Conservation (phyloP, 768 basidiomycete genomes). For the Termitomyces sp. region DNA sequence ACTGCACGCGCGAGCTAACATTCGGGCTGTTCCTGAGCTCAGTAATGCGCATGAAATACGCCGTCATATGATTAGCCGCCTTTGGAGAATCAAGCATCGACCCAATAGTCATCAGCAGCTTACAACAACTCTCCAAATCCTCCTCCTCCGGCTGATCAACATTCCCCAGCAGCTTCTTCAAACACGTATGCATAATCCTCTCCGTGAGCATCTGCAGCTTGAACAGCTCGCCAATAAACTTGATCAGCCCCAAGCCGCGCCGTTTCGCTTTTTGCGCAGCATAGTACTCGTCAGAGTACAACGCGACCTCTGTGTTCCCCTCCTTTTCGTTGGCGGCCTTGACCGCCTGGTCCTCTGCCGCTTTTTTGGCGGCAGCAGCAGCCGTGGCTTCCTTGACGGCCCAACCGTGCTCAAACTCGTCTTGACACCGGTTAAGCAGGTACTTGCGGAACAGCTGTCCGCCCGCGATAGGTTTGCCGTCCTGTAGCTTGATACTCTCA, state of each 20-base stretch:
- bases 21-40: constrained; percentile 72
- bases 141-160: constrained; percentile 96
- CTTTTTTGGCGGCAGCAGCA: constrained; percentile 82
- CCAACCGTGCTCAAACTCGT: constrained; percentile 98
- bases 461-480: constrained; percentile 88
- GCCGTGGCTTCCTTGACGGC: constrained; percentile 83
- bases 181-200: constrained; percentile 98
- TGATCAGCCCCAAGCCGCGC: constrained; percentile 93
- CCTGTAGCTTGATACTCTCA: constrained; percentile 74
- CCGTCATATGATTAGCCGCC: constrained; percentile 82
- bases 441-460: constrained; percentile 97
- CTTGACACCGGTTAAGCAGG: constrained; percentile 93
- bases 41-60: constrained; percentile 91
- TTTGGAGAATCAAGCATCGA: constrained; percentile 75
- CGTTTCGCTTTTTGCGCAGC: constrained; percentile 96
- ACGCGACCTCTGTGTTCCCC: constrained; percentile 57
- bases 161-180: constrained; percentile 92
- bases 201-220: constrained; percentile 98
- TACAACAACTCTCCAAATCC: constrained; percentile 95
- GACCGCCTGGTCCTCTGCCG: constrained; percentile 78
- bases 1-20: constrained; percentile 85
- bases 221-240: constrained; percentile 98
- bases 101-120: constrained; percentile 88
- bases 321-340: constrained; percentile 64
- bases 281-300: constrained; percentile 96